Percentiles rank a stretch among this genome's conserved stretches.
phyloP scores from a whole-genome alignment of 2,329 filamentous ascomycete species.

The Colletotrichum trifolii region DNA sequence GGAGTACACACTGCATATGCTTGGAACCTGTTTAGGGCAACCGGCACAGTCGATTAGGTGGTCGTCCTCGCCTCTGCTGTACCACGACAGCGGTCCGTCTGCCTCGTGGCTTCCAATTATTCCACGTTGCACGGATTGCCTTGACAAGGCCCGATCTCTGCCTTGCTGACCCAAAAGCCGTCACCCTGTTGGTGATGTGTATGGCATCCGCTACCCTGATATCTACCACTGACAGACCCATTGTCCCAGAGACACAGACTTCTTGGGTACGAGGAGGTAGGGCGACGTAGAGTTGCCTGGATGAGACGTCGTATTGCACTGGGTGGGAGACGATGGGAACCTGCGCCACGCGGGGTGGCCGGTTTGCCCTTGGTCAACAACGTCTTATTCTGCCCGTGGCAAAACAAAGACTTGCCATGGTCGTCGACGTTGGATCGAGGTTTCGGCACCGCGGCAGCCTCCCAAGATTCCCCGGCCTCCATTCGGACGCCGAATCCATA shows the following conservation, averaged over 20 bases:
- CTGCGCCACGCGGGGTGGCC: constrained; percentile 33
- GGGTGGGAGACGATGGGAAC: constrained; percentile 4
- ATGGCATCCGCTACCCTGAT: constrained; percentile 7
- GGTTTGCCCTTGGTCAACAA: constrained; percentile 24
- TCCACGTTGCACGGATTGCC: constrained; percentile 30
- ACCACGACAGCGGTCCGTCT: constrained; percentile 13
- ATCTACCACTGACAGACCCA: not conserved
- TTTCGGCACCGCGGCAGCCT: constrained; percentile 19
- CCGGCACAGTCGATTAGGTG: constrained; percentile 21
- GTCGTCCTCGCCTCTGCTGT: not conserved
- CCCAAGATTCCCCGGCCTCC: constrained; percentile 5
- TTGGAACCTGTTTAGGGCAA: constrained; percentile 34
- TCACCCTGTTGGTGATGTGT: constrained; percentile 4
- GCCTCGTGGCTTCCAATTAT: constrained; percentile 12
- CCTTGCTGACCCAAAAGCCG: not conserved
- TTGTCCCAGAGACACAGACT: not conserved
- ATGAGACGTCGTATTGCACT: constrained; percentile 7
- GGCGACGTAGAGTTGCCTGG: not conserved
- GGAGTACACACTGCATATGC: constrained; percentile 28
- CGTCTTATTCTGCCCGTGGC: constrained; percentile 15
- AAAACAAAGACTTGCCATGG: constrained; percentile 9
- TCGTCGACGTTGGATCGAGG: constrained; percentile 25
- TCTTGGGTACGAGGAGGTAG: not conserved
- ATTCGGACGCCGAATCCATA: constrained; percentile 8
- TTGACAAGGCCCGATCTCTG: constrained; percentile 27